phyloP scores from a whole-genome alignment of 768 basidiomycete genomes.

The Suillus clintonianus region DNA sequence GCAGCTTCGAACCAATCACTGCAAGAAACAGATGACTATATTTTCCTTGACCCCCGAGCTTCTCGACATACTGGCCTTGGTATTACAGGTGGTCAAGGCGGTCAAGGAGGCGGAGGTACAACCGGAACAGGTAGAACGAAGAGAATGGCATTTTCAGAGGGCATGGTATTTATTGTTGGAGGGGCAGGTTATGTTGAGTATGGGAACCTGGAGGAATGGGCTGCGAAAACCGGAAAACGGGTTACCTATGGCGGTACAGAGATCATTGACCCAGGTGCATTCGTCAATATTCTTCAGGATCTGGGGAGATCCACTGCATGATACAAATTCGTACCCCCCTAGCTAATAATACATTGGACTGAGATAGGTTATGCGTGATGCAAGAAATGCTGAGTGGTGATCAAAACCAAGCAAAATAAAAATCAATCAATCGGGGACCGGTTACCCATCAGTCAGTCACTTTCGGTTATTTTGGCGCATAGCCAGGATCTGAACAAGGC shows the following conservation, averaged over 20 bases:
- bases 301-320: slow-evolving; percentile 52
- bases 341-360: slow-evolving; percentile 2
- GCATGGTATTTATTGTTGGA: slow-evolving; percentile 92
- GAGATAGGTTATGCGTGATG: background rate
- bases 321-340: slow-evolving; percentile 2
- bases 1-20: slow-evolving; percentile 92
- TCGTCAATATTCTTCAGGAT: slow-evolving; percentile 69
- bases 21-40: slow-evolving; percentile 93
- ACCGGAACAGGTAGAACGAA: slow-evolving; percentile 40
- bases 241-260: slow-evolving; percentile 97
- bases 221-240: slow-evolving; percentile 73
- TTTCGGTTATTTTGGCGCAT: slow-evolving; percentile 62
- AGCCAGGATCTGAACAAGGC: slow-evolving; percentile 76
- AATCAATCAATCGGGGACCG: background rate
- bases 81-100: slow-evolving; percentile 45
- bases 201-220: slow-evolving; percentile 95
- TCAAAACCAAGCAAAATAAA: background rate
- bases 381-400: background rate
- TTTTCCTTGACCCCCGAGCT: slow-evolving; percentile 91
- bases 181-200: slow-evolving; percentile 98
- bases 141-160: slow-evolving; percentile 83
- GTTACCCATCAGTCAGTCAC: slow-evolving; percentile 31
- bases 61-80: slow-evolving; percentile 59
- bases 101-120: slow-evolving; percentile 39
- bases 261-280: slow-evolving; percentile 86